phyloP scores from a whole-genome alignment of 805 yeast genomes.

The Lachancea mirantina region DNA sequence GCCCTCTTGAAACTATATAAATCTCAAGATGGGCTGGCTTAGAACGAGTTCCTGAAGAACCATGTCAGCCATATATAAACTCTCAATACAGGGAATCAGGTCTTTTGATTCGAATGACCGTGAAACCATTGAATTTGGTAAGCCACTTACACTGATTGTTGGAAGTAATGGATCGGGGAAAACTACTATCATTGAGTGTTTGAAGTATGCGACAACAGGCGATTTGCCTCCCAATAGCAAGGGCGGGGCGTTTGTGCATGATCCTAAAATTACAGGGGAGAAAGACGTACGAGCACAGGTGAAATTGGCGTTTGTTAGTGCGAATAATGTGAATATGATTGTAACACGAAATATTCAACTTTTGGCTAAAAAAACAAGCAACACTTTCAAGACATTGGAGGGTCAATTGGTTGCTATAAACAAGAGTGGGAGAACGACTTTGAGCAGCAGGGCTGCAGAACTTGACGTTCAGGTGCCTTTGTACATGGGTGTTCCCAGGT shows the following conservation, averaged over 20 bases:
- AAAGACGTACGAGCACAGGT: slow-evolving; percentile 83
- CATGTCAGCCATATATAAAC: slow-evolving; percentile 44
- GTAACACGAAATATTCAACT: slow-evolving; percentile 81
- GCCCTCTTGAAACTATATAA: no score
- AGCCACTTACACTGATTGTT: slow-evolving; percentile 86
- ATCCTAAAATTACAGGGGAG: slow-evolving; percentile 74
- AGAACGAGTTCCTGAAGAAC: no score
- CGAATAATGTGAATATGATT: slow-evolving; percentile 71
- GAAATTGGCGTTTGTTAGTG: slow-evolving; percentile 72
- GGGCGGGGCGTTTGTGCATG: slow-evolving; percentile 94
- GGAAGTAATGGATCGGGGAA: slow-evolving; percentile 97
- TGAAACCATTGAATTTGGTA: slow-evolving; percentile 83
- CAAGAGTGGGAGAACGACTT: slow-evolving; percentile 62
- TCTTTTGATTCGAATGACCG: slow-evolving; percentile 81
- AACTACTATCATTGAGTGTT: slow-evolving; percentile 91
- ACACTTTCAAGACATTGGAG: slow-evolving; percentile 85
- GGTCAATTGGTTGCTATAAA: slow-evolving; percentile 68
- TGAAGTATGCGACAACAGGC: slow-evolving; percentile 91
- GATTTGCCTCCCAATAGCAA: slow-evolving; percentile 91
- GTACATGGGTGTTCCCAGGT: slow-evolving; percentile 79
- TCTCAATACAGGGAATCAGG: slow-evolving; percentile 79
- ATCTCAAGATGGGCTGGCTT: no score
- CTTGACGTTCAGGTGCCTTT: slow-evolving; percentile 75
- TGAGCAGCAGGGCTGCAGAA: slow-evolving; percentile 78
- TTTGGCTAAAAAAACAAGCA: slow-evolving; percentile 48